phyloP scores from a whole-genome alignment of 73 alveolate species.

The Paramecium octaurelia region DNA sequence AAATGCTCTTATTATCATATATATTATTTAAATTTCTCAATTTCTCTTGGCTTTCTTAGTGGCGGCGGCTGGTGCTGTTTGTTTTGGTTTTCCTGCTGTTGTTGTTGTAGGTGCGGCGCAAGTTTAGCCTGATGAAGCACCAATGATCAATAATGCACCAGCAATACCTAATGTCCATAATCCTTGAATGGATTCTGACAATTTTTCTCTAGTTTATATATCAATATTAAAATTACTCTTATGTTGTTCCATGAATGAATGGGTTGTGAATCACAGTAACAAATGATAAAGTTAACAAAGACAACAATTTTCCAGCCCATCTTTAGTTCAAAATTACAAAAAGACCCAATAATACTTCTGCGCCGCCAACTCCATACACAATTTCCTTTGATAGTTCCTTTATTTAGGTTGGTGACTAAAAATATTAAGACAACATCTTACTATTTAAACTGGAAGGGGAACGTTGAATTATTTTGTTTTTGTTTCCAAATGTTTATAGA shows the following conservation, averaged over 20 bases:
- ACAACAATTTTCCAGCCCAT: constrained; percentile 21
- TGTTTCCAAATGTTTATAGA: neutral
- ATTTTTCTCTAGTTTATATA: neutral
- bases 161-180: constrained; percentile 29
- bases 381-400: neutral
- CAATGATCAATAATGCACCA: constrained; percentile 28
- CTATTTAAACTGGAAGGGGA: neutral
- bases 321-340: neutral
- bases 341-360: neutral
- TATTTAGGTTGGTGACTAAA: neutral
- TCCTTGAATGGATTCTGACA: neutral
- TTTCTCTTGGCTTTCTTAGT: neutral
- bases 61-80: neutral
- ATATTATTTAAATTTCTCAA: constrained; percentile 4
- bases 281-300: neutral
- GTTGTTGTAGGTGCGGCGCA: neutral
- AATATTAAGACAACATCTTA: neutral
- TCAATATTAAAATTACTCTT: neutral
- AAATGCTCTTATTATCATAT: neutral
- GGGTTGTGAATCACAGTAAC: constrained; percentile 12
- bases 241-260: neutral
- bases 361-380: neutral
- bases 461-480: neutral
- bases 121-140: neutral
- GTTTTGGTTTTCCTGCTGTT: neutral